Evolutionary conservation across 2,329 filamentous ascomycete genomes (phyloP), one percentile per base, ranked within the genome.

Genomic region (Hymenoscyphus linearis): DNA sequence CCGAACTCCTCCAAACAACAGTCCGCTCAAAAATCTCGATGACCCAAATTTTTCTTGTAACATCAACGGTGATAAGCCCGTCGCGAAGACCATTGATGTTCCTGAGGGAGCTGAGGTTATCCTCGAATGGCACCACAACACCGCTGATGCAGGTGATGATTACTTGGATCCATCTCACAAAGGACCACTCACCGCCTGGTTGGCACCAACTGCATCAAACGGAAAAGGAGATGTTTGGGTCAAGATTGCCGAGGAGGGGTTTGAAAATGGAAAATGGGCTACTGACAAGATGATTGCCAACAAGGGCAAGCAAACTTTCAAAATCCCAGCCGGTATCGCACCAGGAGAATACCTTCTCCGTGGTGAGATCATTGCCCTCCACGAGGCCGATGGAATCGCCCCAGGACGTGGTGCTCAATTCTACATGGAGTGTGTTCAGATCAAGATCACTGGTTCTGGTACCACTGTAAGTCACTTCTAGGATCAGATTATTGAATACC

Each of bases 101-200:
- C 72, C 76, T 5, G 77, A 77, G 16, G 81, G 81, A 63, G 13
- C 26, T 44, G 36, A 40, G 22, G 18, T 59, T 13, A 40, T 67
- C 62, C 75, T 79, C 31, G 76, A 83, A 66, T 85, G 82, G 82
- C 76, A 82, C 62, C 80, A 83, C 74, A 68, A 83, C 71, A 75
- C 44, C 67, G 76, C 79, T 52, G 50, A 52, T 2, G 55, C 64
- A 10, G 62, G 65, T 7, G 67, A 68, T 62, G 79, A 82, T 71
- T 80, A 83, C 74, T 80, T 84, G 57, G 81, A 75, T 65, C 62
- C 69, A 3, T 80, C 78, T 54, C 82, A 84, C 74, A 74, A 76
- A 72, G 82, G 82, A 9, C 81, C 81, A 40, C 72, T 83, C 67
- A 76, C 81, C 64, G 81, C 79, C 60, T 84, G 81, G 70, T 78